Evolutionary conservation across 1,139 yeast species (phyloP), one percentile per base, ranked within the genome.

Genomic region (Protomyces gravidus): DNA sequence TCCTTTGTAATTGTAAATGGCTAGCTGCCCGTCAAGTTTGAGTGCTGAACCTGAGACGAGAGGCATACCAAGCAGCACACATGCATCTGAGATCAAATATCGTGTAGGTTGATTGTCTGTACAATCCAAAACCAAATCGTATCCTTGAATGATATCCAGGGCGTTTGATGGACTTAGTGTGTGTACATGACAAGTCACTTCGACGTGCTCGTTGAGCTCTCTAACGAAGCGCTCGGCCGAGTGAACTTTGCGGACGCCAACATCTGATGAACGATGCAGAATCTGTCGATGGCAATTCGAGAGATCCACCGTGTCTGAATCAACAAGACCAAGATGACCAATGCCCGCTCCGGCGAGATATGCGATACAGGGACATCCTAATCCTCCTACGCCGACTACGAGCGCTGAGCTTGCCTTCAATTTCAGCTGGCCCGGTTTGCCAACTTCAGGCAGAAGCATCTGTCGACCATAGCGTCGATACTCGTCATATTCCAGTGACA

Each of bases 371-470:
- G 98, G 97, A 65, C 95, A 86, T 0, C 98, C 98, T 9, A 94
- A 76, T 0, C 99, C 99, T 11, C 98, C 99, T 0, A 97, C 97
- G 1, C 99, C 99, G 6, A 94, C 78, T 0, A 94, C 92, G 32
- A 92, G 72, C 0, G 89, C 79, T 50, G 75, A 79, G 1, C 92
- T 64, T 0, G 70, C 65, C 66, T 83, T 84, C 53, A 94, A 73
- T 50, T 72, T 74, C 3, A 78, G 63, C 69, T 94, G 98, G 2
- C 83, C 77, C 1, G 68, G 60, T 7, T 84, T 71, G 0, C 90
- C 89, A 64, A 86, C 75, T 61, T 80, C 83, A 0, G 95, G 94
- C 1, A 92, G 96, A 40, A 90, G 83, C 90, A 94, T 85, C 70
- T 94, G 98, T 61, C 99, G 79, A 2, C 99, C 98, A 71, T 94